phyloP scores from a whole-genome alignment of 2,329 filamentous ascomycete species.

The Xylaria sp. region DNA sequence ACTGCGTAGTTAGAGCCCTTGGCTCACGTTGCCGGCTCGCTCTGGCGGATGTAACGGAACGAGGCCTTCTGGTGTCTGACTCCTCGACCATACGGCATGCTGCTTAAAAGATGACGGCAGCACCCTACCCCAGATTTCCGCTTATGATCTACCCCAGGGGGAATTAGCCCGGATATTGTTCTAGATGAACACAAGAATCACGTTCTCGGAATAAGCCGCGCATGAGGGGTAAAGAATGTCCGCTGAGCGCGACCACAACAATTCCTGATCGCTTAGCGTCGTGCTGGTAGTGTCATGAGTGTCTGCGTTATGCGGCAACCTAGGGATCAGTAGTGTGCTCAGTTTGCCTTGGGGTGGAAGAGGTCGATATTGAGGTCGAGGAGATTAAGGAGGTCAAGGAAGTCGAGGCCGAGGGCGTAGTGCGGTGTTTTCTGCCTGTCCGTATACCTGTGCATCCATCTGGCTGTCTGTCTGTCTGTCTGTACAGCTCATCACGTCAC shows the following conservation, averaged over 20 bases:
- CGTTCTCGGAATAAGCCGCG: slow-evolving; percentile 34
- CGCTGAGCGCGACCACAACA: not conserved
- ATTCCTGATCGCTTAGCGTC: slow-evolving; percentile 10
- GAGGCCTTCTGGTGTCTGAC: slow-evolving; percentile 11
- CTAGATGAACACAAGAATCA: slow-evolving; percentile 35
- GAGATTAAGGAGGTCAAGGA: slow-evolving; percentile 2
- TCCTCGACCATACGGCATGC: slow-evolving; percentile 8
- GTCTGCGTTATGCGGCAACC: slow-evolving; percentile 6
- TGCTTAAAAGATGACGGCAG: slow-evolving; percentile 10
- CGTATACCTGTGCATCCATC: not conserved
- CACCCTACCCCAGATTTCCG: slow-evolving; percentile 35
- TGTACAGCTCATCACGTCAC: slow-evolving; percentile 22
- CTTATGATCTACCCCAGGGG: slow-evolving; percentile 36
- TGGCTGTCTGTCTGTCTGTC: not conserved
- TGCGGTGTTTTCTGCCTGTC: not conserved
- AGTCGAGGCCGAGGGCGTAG: not conserved
- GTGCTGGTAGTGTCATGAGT: slow-evolving; percentile 13
- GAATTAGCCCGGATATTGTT: slow-evolving; percentile 40
- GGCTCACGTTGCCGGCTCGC: slow-evolving; percentile 30
- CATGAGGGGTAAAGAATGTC: slow-evolving; percentile 27
- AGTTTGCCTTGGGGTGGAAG: slow-evolving; percentile 13
- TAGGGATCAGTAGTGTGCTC: slow-evolving; percentile 9
- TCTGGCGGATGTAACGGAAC: slow-evolving; percentile 35
- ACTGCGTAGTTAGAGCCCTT: not conserved
- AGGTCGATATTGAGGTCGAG: slow-evolving; percentile 6